Evolutionary conservation across 441 rosid genomes (phyloP), one percentile per base, ranked within the genome.

Genomic region (Hura crepitans): DNA sequence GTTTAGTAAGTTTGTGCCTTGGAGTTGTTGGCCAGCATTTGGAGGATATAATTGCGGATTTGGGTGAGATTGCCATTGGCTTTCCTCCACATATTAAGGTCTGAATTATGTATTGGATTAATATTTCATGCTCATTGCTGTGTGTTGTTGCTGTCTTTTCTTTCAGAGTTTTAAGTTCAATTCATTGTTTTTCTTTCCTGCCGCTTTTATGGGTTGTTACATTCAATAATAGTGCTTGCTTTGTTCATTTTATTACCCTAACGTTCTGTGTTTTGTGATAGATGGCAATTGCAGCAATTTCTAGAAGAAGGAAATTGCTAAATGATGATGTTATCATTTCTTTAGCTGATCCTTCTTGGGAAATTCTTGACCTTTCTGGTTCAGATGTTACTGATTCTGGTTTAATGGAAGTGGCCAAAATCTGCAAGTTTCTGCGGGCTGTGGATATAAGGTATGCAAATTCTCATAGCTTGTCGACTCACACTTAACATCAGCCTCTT

Each of bases 31-130:
- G 98, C 18, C 80, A 58, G 76, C 81, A 94, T 84, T 82, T 94
- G 75, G 96, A 94, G 75, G 97, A 90, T 39, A 79, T 94, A 28
- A 69, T 81, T 39, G 80, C 74, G 13, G 87, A 91, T 59, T 78
- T 94, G 80, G 74, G 71, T 65, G 92, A 86, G 49, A 87, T 94
- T 78, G 81, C 91, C 18, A 20, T 65, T 42, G 69, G 78, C 61
- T 81, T 94, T 64, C 98, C 98, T 6, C 73, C 86, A 0, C 83
- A 85, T 74, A 79, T 91, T 72, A 94, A 90, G 97, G 98, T 91
- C 25, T 33, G 43, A 53, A 30, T 22, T 33, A 4, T 23, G 30
- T 20, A 14, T n/a, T 35, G 15, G 9, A 7, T 59, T 35, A 4
- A 3, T 62, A 6, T 37, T n/a, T 56, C 20, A 22, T 55, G 27